Evolutionary conservation across 768 basidiomycete genomes (phyloP), one percentile per base, ranked within the genome.

Genomic region (Ramaria sp.): DNA sequence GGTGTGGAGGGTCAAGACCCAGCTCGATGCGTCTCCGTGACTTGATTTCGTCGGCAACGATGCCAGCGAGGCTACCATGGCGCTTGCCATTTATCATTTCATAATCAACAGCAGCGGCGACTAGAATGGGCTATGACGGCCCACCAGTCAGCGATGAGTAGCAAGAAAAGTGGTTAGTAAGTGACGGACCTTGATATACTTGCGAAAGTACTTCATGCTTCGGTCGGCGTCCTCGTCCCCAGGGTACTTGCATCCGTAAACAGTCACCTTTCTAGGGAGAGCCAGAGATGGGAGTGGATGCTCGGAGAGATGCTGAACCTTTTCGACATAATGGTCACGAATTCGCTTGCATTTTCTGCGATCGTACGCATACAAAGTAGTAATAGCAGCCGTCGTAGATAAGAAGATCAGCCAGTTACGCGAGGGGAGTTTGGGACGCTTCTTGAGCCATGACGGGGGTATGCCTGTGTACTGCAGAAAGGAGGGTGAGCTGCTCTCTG

Each of bases 371-470:
- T 91, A 96, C 54, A 80, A 76, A 22, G 86, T 87, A 3, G 83
- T 65, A 33, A 87, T 63, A 6, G 85, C 78, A 13, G 83, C 82
- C 4, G 90, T 84, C 63, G 91, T 70, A 30, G 83, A 76, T 57
- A 92, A 77, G 73, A 98, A 97, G 65, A 95, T 92, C 62, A 91
- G 81, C 92, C 91, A 94, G 64, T 96, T 96, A 60, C 91, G 79
- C 0, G 89, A 91, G 3, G 94, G 95, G 15, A 94, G 77, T 61
- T 81, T 83, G 1, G 93, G 94, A 37, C 87, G 81, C 67, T 88
- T 89, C 62, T 83, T 80, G 41, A 96, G 75, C 80, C 91, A 91
- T 50, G 85, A 85, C 15, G 83, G 75, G 22, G 81, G 79, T 31
- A 82, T 74, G 45, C 80, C 80, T 20, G 79, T 71, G 49, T 58